Evolutionary conservation across 1,139 yeast species (phyloP), one percentile per base, ranked within the genome.

Genomic region (Suhomyces anneliseae): DNA sequence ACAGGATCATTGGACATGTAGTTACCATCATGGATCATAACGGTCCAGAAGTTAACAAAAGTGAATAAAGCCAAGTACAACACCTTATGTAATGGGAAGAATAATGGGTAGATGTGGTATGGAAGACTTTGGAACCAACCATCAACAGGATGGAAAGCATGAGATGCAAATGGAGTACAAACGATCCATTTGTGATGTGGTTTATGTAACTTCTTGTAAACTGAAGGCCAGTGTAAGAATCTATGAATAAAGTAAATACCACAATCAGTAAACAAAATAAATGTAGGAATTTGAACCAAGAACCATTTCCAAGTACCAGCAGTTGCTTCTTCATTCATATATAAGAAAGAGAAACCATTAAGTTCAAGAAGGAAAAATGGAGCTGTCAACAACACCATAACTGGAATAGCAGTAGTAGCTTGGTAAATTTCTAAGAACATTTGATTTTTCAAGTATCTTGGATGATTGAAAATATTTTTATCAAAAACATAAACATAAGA

Each of bases 171-270:
- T 34, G 99, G 99, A 4, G 99, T 92, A 55, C 98, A 93, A 44
- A 93, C 97, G 60, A 93, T 84, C 99, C 99, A 93, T 72, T 93
- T 95, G 78, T 93, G 99, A 69, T 93, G 99, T n/a, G 98, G 97
- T 73, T 93, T 93, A 75, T 93, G 99, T 55, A 93, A 74, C 33
- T 64, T 68, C 75, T 87, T 92, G 80, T 93, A 93, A 37, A 93
- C 85, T 34, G 78, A 60, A 31, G 97, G 97, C 87, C 92, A 88
- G 68, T 93, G 99, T 60, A 93, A 77, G 80, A 89, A 82, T 63
- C 98, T 83, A 71, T 93, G 99, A 58, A 90, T 86, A 63, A 87
- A 77, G 68, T 93, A 93, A 60, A 93, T 90, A 49, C 93, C 88
- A 65, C 90, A 86, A 69, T 93, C 99, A 7, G 99, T 92, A 66